Evolutionary conservation across 768 basidiomycete genomes (phyloP), one percentile per base, ranked within the genome.

Genomic region (Nidularia pulvinata): DNA sequence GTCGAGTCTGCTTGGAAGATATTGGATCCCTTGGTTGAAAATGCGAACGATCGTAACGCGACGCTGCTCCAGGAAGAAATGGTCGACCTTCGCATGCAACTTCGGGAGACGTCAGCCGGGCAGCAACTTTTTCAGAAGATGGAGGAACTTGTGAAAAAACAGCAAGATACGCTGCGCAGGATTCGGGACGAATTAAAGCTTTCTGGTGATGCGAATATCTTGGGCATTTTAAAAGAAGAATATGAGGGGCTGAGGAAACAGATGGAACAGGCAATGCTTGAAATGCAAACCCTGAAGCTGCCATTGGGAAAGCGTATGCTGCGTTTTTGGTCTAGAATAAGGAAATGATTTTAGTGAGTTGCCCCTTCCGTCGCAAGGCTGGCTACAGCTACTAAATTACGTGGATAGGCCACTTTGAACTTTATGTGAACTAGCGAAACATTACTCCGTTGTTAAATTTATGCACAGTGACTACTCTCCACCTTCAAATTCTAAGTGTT

Each of bases 1-100:
- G 16, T 42, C 3, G 25, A 49, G 6, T 54, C 53, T 7, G 60
- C 58, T 4, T 59, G 60, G 58, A 45, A 56, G n/a, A 51, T 61
- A 7, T 51, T 61, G 7, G 25, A 47, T 22, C 36, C 51, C 5
- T 48, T 61, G 10, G 39, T 50, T 16, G 37, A 42, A 35, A 52
- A 43, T 5, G 36, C 14, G 7, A 42, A 4, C 37, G 11, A 42
- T 11, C 11, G 37, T 11, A 11, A 25, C 22, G 33, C 32, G 11
- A 19, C 16, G 4, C 33, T 30, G 36, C 49, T 25, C 30, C n/a
- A 19, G 6, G 11, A 48, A n/a, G 32, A 34, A 19, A 19, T 16
- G 16, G 39, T 42, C 11, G 37, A 42, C 16, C 11, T 42, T 11
- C 37, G 16, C 37, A 11, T 11, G 11, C 37, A 42, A 16, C 37